Base-by-base conservation (phyloP, 495 filamentous ascomycete genomes). In the Hypoxylon crocopeplum region DNA sequence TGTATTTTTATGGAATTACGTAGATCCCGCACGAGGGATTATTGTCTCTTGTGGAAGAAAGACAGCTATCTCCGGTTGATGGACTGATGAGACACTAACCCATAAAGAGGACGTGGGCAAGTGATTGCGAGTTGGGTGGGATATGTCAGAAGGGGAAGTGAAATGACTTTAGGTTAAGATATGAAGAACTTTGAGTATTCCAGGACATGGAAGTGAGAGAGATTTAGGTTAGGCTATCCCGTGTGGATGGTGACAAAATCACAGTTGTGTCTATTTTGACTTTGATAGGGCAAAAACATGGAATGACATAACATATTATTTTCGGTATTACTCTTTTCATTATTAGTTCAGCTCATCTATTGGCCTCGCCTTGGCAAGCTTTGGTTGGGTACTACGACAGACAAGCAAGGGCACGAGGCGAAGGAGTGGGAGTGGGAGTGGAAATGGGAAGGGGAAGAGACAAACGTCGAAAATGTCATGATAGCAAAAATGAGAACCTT, bases 401-500 rank as follows among this genome's bases (percentile, higher is more conserved):
- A n/a, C n/a, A n/a, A n/a, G n/a, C n/a, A 48, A 41, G 50, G 32
- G 30, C 3, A 22, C 7, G 32, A 4, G 41, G 15, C n/a, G 21
- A 48, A 21, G 15, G 39, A 54, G 17, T 17, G 39, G 30, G 10
- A 38, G 19, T 6, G 13, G 48, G 33, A 22, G 29, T 63, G 42
- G 24, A 20, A 22, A 11, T 13, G 45, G 15, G 22, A 29, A 25
- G 37, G 37, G 48, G 11, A 37, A 48, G 19, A 32, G 16, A 41
- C 15, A 45, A 53, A 57, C 16, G 48, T 21, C 13, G 21, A 16
- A 51, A 62, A 40, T 51, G 32, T 51, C 50, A 56, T 56, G 50
- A 55, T 46, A 32, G 7, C 12, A 48, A 62, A 57, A 51, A 10
- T 55, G 61, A 68, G 65, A 59, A 68, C 65, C 65, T 61, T 68